Evolutionary conservation across 805 yeast species (phyloP), one percentile per base, ranked within the genome.

Genomic region (Metschnikowia koreensis): DNA sequence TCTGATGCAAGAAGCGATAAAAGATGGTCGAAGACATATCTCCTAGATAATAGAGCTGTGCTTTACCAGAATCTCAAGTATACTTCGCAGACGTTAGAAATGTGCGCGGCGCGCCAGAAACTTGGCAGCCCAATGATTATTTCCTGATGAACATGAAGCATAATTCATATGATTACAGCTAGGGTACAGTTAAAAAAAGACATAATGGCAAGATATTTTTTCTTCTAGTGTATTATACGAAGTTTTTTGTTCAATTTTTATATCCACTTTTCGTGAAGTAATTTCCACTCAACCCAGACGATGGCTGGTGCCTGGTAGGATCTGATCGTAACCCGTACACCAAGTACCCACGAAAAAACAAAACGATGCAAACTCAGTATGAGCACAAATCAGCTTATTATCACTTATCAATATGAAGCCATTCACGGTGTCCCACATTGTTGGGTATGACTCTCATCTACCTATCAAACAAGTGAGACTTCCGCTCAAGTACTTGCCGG

Each of bases 1-100:
- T 86, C 66, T 92, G 97, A 13, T 96, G 93, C 54, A 83, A 73
- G 69, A 94, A 93, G 65, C 83, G 79, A 66, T 93, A 93, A 66
- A 90, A 94, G 10, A 93, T 88, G 2, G 89, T 86, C 12, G 96
- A 89, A 8, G 96, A 87, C 96, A 90, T 89, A 46, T 13, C 45
- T 16, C 16, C 13, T 13, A 27, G 37, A 28, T n/a, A 28, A n/a
- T 8, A 29, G 34, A 3, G 34, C 34, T 31, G 34, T 31, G 13
- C 22, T 31, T 31, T 12, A 31, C 34, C 3, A 31, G 13, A 12
- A 31, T 31, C 26, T 41, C n/a, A 26, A 41, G 44, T 16, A 27
- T 28, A 22, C 22, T n/a, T 28, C 17, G 31, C 42, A 40, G 15
- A 40, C 31, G n/a, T 31, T 11, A 22, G 42, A 22, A 8, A 13